Evolutionary conservation across 78 protist genomes (phyloP).

Genomic region (Reticulomyxa filosa): DNA sequence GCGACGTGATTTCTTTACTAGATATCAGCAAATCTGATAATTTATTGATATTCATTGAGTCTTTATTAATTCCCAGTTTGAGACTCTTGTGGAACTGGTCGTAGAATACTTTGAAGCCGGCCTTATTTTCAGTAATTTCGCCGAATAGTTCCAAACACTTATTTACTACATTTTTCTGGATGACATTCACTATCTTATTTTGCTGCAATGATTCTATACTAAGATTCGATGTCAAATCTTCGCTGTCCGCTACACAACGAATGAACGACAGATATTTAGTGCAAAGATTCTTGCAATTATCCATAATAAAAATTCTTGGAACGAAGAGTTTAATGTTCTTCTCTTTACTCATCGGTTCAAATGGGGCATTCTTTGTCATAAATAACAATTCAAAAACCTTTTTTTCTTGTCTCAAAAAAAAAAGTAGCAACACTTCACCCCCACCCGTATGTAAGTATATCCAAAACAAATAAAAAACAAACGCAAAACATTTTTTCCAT

Average conservation of each 20-base stretch:
- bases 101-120: conserved; percentile 91
- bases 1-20: conserved; percentile 53
- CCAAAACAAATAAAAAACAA: too few species aligned
- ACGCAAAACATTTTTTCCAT: conserved; percentile 28
- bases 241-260: conserved; percentile 95
- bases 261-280: conserved; percentile 94
- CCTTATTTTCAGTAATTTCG: conserved; percentile 88
- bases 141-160: conserved; percentile 85
- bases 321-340: conserved; percentile 98
- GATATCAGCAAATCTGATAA: conserved; percentile 79
- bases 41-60: conserved; percentile 76
- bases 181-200: conserved; percentile 89
- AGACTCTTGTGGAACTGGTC: conserved; percentile 87
- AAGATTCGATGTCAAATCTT: conserved; percentile 98
- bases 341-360: conserved; percentile 83
- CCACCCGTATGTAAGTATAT: too few species aligned
- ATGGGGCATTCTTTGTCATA: conserved; percentile 91
- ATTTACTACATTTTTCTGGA: conserved; percentile 92
- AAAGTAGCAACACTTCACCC: too few species aligned
- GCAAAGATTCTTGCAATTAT: conserved; percentile 89
- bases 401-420: too few species aligned
- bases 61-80: conserved; percentile 98
- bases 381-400: too few species aligned
- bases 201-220: conserved; percentile 99
- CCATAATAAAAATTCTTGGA: conserved; percentile 96